A percentile compares a stretch with the other conserved stretches of the same genome.
These are phyloP conservation scores for Populus pruinosa DNA, from an alignment of 345 rosid genomes.

Conservation along the genomic window DNA sequence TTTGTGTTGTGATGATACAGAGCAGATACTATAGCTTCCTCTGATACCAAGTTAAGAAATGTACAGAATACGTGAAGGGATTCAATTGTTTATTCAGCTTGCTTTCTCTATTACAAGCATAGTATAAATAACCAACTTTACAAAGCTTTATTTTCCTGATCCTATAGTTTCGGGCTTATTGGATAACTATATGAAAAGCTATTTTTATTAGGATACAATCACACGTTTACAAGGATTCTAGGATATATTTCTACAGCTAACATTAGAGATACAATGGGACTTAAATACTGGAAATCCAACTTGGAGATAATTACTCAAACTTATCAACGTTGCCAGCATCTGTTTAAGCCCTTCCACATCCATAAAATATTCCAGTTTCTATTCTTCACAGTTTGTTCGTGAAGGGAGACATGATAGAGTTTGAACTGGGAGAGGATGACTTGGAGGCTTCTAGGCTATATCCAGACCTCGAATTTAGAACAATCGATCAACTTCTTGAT, in stretches of 20 bases:
- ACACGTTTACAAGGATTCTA: neutral
- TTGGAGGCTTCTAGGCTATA: conserved; percentile 11
- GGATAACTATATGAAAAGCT: no score
- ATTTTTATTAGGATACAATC: no score
- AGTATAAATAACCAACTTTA: no score
- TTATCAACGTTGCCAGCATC: neutral
- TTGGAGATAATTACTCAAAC: neutral
- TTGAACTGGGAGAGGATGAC: neutral
- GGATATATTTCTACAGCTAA: no score
- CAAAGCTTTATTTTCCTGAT: neutral
- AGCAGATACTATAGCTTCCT: neutral
- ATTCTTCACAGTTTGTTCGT: neutral
- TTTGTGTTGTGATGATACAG: neutral
- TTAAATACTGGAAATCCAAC: neutral
- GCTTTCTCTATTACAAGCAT: rapidly evolving
- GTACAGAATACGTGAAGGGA: neutral
- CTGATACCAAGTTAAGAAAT: neutral
- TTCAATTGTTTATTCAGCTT: neutral
- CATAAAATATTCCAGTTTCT: neutral
- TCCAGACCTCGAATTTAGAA: conserved; percentile 19
- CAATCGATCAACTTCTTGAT: conserved; percentile 29
- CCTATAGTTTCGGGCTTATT: no score
- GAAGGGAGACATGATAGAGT: neutral
- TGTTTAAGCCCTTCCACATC: neutral
- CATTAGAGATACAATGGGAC: neutral